phyloP scores from a whole-genome alignment of 2,329 filamentous ascomycete species.

The Orbilia quercus region DNA sequence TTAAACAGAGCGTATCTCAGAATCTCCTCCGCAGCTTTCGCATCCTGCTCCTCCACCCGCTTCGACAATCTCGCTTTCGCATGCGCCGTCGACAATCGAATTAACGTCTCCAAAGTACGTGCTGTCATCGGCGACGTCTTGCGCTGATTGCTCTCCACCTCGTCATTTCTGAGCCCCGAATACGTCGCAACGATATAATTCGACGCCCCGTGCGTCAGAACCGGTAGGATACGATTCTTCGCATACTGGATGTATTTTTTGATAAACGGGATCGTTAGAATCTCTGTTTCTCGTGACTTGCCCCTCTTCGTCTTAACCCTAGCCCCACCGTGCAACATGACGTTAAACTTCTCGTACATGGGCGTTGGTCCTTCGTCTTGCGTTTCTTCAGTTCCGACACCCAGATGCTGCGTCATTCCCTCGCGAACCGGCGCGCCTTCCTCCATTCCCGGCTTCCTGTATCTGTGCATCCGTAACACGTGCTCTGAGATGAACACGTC shows the following conservation, averaged over 20 bases:
- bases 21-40: conserved; percentile 86
- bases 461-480: conserved; percentile 95
- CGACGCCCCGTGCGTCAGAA: conserved; percentile 88
- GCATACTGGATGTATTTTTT: conserved; percentile 99
- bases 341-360: conserved; percentile 95
- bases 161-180: conserved; percentile 91
- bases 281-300: conserved; percentile 80
- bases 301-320: conserved; percentile 76
- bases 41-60: conserved; percentile 88
- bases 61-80: conserved; percentile 90
- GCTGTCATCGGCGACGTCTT: conserved; percentile 95
- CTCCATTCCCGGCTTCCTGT: conserved; percentile 89
- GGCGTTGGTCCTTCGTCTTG: conserved; percentile 80
- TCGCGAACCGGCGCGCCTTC: conserved; percentile 95
- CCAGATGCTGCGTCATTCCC: conserved; percentile 82
- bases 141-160: conserved; percentile 92
- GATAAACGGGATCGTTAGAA: conserved; percentile 95
- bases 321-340: conserved; percentile 93
- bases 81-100: conserved; percentile 94
- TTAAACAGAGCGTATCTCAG: conserved; percentile 96
- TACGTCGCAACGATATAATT: conserved; percentile 93
- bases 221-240: conserved; percentile 87
- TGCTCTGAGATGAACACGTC: conserved; percentile 95
- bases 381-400: conserved; percentile 84
- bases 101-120: conserved; percentile 96